Percentiles rank a stretch among this genome's conserved stretches.
Evolutionary conservation across 2,329 filamentous ascomycete species (phyloP).

Genomic region (Penicillium paneum): DNA sequence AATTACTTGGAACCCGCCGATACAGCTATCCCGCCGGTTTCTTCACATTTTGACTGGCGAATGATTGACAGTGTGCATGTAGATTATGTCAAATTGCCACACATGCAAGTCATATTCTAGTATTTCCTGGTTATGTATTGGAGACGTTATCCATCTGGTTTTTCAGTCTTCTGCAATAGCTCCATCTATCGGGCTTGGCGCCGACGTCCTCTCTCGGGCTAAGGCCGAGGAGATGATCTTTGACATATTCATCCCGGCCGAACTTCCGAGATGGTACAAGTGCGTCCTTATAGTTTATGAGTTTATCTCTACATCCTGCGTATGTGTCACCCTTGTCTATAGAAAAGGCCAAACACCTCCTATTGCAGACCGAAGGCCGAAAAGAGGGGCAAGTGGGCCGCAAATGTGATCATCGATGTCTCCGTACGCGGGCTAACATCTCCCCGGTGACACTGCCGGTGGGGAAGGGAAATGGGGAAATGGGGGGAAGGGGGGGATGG

Average conservation of each 20-base stretch:
- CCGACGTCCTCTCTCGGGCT: background rate
- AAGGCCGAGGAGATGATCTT: background rate
- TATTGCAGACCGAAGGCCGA: background rate
- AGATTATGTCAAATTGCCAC: too few relatives aligned
- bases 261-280: background rate
- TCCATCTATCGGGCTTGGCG: background rate
- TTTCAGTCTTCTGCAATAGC: too few relatives aligned
- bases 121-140: too few relatives aligned
- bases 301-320: background rate
- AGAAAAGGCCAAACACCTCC: background rate
- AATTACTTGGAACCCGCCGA: too few relatives aligned
- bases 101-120: too few relatives aligned
- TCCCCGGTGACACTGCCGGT: slow-evolving; percentile 9
- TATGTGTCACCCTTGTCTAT: background rate
- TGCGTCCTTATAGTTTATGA: background rate
- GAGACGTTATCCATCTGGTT: too few relatives aligned
- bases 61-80: too few relatives aligned
- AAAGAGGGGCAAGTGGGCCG: slow-evolving; percentile 9
- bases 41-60: too few relatives aligned
- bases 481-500: too few relatives aligned
- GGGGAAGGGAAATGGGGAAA: background rate
- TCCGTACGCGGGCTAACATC: slow-evolving; percentile 17
- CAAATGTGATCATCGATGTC: slow-evolving; percentile 18
- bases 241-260: background rate
- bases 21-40: too few relatives aligned